Evolutionary conservation across 768 basidiomycete genomes (phyloP).

Genomic region (Nidularia pulvinata): DNA sequence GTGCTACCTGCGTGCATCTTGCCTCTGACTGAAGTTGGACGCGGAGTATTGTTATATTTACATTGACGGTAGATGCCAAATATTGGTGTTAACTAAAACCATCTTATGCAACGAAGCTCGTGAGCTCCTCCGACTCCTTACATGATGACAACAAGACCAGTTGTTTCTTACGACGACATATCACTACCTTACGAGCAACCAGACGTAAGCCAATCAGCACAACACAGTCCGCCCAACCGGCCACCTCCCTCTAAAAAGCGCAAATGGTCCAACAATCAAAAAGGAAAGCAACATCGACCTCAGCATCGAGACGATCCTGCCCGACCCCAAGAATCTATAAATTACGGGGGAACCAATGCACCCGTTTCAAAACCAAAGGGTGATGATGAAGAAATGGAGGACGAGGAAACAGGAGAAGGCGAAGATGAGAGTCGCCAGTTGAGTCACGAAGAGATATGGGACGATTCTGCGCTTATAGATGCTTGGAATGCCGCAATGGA

Average conservation of each 20-base stretch:
- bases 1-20: no score
- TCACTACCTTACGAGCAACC: conserved; percentile 35
- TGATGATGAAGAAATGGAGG: conserved; percentile 12
- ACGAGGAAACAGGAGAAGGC: conserved; percentile 29
- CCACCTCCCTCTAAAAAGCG: conserved; percentile 56
- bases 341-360: not conserved
- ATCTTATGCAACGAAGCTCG: not conserved
- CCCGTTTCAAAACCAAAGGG: conserved; percentile 11
- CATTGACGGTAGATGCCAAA: not conserved
- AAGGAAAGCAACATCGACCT: conserved; percentile 9
- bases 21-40: not conserved
- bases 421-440: conserved; percentile 62
- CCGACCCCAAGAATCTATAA: conserved; percentile 3
- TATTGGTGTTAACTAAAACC: not conserved
- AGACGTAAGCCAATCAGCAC: conserved; percentile 4
- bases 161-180: conserved; percentile 69
- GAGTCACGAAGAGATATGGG: conserved; percentile 81
- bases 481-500: conserved; percentile 87
- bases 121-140: not conserved
- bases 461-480: conserved; percentile 79
- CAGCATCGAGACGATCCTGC: conserved; percentile 46
- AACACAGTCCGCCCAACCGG: conserved; percentile 2
- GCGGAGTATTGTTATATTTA: not conserved
- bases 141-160: conserved; percentile 33
- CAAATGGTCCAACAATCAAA: conserved; percentile 36